Conservation (phyloP, 495 filamentous ascomycete species). For the Hyaloscypha hepaticicola region DNA sequence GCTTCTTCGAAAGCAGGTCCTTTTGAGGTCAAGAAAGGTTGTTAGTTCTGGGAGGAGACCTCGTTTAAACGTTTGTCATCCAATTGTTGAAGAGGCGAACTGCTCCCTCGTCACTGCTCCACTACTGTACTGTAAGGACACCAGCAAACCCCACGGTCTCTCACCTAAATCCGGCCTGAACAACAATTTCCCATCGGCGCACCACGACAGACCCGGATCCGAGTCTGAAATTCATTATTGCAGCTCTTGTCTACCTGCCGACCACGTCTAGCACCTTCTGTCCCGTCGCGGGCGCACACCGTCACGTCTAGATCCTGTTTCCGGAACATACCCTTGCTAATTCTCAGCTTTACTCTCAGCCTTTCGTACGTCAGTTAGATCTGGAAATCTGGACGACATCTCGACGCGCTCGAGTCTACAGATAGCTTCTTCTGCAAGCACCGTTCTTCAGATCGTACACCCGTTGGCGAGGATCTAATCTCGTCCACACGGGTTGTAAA, state of each 20-base stretch:
- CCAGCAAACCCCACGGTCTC: constrained; percentile 1
- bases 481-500: constrained; percentile 41
- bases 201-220: constrained; percentile 10
- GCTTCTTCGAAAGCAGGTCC: not conserved
- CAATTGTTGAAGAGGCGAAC: not conserved
- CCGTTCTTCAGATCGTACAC: constrained; percentile 3
- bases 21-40: not conserved
- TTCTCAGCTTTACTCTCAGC: constrained; percentile 23
- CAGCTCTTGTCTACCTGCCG: constrained; percentile 8
- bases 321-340: constrained; percentile 27
- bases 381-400: constrained; percentile 4
- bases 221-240: not conserved
- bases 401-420: constrained; percentile 22
- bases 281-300: constrained; percentile 11
- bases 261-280: not conserved
- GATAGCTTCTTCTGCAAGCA: constrained; percentile 9
- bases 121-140: no score
- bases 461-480: constrained; percentile 25
- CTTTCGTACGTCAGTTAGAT: constrained; percentile 18
- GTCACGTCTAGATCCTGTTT: constrained; percentile 21
- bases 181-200: constrained; percentile 5
- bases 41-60: not conserved
- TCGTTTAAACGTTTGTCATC: not conserved
- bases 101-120: not conserved
- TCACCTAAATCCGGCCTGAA: not conserved